Conservation (phyloP, 2,329 filamentous ascomycete genomes). For the Pseudophaeomoniella oleicola region DNA sequence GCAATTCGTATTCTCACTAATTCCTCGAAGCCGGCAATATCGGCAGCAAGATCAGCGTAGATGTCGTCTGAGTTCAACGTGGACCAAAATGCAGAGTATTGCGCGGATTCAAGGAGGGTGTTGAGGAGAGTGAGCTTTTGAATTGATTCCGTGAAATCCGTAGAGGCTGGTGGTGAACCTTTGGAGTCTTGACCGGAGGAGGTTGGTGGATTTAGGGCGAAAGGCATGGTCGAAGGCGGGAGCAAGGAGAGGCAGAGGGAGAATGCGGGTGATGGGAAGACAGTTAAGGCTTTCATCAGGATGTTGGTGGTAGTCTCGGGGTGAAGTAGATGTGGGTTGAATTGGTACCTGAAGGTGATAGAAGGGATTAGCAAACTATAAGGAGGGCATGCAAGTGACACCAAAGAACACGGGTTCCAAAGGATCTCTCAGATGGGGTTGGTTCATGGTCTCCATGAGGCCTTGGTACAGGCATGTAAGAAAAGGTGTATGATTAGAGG, state of each 20-base stretch:
- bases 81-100: conserved; percentile 87
- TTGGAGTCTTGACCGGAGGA: conserved; percentile 36
- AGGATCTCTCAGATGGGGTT: not conserved
- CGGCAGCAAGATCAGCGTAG: conserved; percentile 88
- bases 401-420: no score
- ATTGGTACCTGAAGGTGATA: conserved; percentile 92
- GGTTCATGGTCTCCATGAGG: not conserved
- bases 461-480: conserved; percentile 44
- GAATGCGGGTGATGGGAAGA: conserved; percentile 95
- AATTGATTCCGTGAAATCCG: conserved; percentile 67
- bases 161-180: conserved; percentile 24
- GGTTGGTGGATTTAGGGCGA: conserved; percentile 30
- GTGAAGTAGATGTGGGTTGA: conserved; percentile 95
- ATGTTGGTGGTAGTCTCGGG: conserved; percentile 98
- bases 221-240: conserved; percentile 62
- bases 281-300: conserved; percentile 92
- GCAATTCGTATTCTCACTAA: conserved; percentile 82
- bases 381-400: conserved; percentile 7
- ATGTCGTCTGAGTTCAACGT: conserved; percentile 87
- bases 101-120: conserved; percentile 73
- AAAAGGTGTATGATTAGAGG: conserved; percentile 67
- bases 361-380: no score
- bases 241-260: conserved; percentile 86
- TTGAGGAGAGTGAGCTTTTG: conserved; percentile 74
- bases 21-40: conserved; percentile 91